Conservation (phyloP, 1,284 basidiomycete species). For the Uromyces viciae-fabae region DNA sequence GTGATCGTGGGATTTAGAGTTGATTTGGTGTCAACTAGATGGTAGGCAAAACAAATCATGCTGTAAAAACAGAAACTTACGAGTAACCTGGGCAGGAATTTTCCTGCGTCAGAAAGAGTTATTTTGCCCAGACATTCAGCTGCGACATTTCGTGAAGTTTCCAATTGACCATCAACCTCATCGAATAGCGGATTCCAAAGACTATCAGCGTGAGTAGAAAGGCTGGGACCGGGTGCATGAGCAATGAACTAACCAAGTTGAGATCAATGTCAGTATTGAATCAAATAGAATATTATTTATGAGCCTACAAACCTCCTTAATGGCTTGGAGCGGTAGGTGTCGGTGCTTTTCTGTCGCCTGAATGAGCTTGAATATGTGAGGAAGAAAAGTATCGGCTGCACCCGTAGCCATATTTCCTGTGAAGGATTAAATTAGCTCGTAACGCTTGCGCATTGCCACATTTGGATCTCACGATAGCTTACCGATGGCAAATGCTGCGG, state of each 20-base stretch:
- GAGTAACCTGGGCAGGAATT: conserved; percentile 87
- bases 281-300: background rate
- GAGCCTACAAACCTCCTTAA: conserved; percentile 82
- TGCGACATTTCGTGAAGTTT: conserved; percentile 86
- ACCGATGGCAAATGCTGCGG: conserved; percentile 88
- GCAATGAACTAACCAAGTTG: conserved; percentile 70
- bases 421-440: background rate
- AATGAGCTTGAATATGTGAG: conserved; percentile 75
- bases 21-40: background rate
- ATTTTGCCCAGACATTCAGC: conserved; percentile 95
- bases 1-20: conserved; percentile 5
- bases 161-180: conserved; percentile 66
- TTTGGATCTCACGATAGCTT: conserved; percentile 48
- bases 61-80: conserved; percentile 57
- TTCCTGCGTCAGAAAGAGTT: conserved; percentile 79
- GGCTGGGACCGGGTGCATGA: conserved; percentile 74
- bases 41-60: background rate
- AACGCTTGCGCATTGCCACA: background rate
- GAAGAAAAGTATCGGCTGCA: conserved; percentile 77
- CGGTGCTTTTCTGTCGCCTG: conserved; percentile 70
- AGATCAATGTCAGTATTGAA: background rate
- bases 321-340: conserved; percentile 77
- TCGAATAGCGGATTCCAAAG: conserved; percentile 88
- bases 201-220: conserved; percentile 76
- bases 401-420: conserved; percentile 90